Base-by-base conservation (phyloP, 805 yeast species). In the Monosporozyma siamensis region DNA sequence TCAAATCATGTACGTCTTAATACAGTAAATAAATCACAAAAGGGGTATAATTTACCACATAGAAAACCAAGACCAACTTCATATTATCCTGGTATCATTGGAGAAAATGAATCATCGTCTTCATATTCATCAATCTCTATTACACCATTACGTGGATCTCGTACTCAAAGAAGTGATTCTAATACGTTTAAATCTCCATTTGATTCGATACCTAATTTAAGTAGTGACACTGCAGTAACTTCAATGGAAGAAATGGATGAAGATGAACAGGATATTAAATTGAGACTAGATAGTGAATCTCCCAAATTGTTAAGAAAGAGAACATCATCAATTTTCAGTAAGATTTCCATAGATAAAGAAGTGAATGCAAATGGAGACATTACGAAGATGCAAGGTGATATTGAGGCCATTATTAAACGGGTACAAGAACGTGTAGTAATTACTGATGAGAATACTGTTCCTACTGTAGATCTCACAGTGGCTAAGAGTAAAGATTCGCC, bases 61-160 rank as follows among this genome's bases (percentile, higher is more conserved):
- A 73, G 77, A 58, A 80, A 75, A 54, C 89, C 87, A 44, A 74
- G 95, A 58, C 94, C 95, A 34, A 83, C 90, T 0, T 82, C 92
- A 8, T 84, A 81, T 55, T 89, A 84, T 56, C 94, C 95, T 4
- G 49, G 51, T 4, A 40, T 50, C 23, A 45, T 41, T 27, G 34
- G 48, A 6, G 46, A 47, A 35, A 24, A 36, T 26, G 43, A 39
- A 3, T 6, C 15, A 29, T 15, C 27, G 7, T 37, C 35, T 26
- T 15, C 40, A 7, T 32, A 30, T 35, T 30, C 49, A 38, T 12
- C 38, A 25, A 32, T 30, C 4, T 25, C 38, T 9, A 40, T 26
- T 2, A 14, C 39, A 10, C 39, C 41, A 5, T 22, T 32, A 8
- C 32, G 35, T n/a, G 18, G 31, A 4, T 12, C 23, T n/a, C 24